Percentiles rank a stretch among this genome's conserved stretches.
These are phyloP conservation scores for Acer negundo DNA, from an alignment of 345 rosid species.

Conservation along the genomic window DNA sequence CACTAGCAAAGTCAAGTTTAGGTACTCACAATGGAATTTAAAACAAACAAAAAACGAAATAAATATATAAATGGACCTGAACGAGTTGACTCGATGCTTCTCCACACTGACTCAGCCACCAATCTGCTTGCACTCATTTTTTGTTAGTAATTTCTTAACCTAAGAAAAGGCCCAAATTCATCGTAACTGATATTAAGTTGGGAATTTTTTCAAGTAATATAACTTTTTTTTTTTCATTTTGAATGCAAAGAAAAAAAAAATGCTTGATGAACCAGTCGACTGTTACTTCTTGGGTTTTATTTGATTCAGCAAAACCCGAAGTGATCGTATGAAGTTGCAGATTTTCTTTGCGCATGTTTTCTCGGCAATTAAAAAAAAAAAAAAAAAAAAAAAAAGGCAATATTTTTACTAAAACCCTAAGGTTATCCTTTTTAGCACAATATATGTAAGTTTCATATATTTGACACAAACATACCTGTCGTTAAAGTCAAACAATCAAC, in stretches of 20 bases:
- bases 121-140: constrained; percentile 41
- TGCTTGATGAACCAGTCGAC: too few species aligned
- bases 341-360: neutral
- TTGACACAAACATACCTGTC: too few species aligned
- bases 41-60: neutral
- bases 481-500: too few species aligned
- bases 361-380: neutral
- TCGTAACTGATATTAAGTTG: neutral
- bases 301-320: neutral
- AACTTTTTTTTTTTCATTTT: neutral
- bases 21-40: neutral
- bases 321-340: neutral
- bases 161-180: neutral
- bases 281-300: neutral
- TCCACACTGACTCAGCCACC: constrained; percentile 69
- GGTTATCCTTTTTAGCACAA: too few species aligned
- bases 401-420: too few species aligned
- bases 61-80: constrained; percentile 38
- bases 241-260: neutral
- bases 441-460: too few species aligned
- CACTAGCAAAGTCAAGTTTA: neutral
- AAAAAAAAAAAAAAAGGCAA: neutral
- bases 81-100: constrained; percentile 49
- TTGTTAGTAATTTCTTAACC: neutral
- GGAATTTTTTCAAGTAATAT: neutral